Evolutionary conservation across 305 asterid genomes (phyloP), one percentile per base, ranked within the genome.

Genomic region (Ilex paraguariensis): DNA sequence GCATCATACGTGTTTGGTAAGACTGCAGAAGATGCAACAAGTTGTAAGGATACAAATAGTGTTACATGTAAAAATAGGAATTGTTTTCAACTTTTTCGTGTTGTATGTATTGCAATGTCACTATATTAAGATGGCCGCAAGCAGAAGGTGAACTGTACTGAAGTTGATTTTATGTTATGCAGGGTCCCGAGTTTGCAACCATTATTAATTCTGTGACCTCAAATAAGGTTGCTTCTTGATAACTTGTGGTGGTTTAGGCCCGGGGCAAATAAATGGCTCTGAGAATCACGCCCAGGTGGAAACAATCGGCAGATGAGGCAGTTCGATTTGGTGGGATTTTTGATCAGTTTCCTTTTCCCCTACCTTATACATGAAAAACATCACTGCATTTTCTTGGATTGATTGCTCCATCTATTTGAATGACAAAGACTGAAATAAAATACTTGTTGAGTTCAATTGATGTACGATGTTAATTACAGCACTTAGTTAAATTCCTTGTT

Each of bases 151-250:
- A 1, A 54, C 28, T 14, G 36, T 15, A n/a, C 62, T 61, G 33
- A 32, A 9, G 3, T 69, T 42, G 3, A 63, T 60, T 64, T 71
- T 30, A 17, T 70, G 52, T 73, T 54, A 63, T 66, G 70, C 71
- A 91, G 98, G 98, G 96, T 45, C 88, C 92, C 45, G 98, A 91
- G 74, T 88, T 91, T 61, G 90, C 95, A 11, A 80, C 92, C 36
- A 88, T 91, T 31, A 72, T 88, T 60, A 88, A 91, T 79, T 88
- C 98, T 14, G 98, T 88, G 63, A 82, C 95, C 53, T 82, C 95
- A 52, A 91, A 91, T 81, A 91, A 85, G 85, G 95, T 88, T 31
- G 86, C 92, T 59, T 95, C 89, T 44, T 91, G 84, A 85, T 76
- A 51, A 12, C 66, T 39, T 54, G 12, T 51, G 55, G 62, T 10